These are phyloP conservation scores for Pelagomonas calceolata DNA, from an alignment of 108 stramenopile genomes.

Conservation along the genomic window DNA sequence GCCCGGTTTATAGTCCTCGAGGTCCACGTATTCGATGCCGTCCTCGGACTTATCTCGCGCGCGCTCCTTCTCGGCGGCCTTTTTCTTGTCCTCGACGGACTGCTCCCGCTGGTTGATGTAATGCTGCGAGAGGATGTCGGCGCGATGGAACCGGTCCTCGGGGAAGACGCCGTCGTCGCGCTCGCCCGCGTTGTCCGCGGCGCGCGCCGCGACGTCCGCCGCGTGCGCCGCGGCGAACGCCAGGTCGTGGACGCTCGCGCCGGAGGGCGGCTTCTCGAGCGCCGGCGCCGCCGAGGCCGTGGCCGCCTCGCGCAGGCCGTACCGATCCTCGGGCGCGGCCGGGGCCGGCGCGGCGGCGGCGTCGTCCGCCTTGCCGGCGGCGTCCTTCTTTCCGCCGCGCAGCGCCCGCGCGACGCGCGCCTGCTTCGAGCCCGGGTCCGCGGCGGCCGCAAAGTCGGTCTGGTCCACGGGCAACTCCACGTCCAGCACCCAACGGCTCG, in stretches of 20 bases:
- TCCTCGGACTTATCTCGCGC: neutral
- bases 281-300: neutral
- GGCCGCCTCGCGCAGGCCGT: neutral
- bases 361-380: neutral
- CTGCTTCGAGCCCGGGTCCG: conserved; percentile 10
- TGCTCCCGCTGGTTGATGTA: conserved; percentile 8
- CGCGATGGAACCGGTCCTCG: conserved; percentile 15
- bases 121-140: conserved; percentile 10
- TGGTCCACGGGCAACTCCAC: neutral
- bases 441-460: neutral
- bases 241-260: neutral
- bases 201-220: neutral
- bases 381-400: neutral
- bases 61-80: conserved; percentile 5
- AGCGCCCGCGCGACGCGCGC: conserved; percentile 6
- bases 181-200: neutral
- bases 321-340: neutral
- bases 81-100: conserved; percentile 6
- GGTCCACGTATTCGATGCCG: conserved; percentile 15
- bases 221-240: neutral
- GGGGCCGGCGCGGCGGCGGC: neutral
- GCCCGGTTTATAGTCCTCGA: conserved; percentile 15
- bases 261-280: neutral
- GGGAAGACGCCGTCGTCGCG: neutral
- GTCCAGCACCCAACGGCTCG: neutral